These are phyloP conservation scores for Bipolaris victoriae DNA, from an alignment of 2,329 filamentous ascomycete genomes.

Conservation along the genomic window DNA sequence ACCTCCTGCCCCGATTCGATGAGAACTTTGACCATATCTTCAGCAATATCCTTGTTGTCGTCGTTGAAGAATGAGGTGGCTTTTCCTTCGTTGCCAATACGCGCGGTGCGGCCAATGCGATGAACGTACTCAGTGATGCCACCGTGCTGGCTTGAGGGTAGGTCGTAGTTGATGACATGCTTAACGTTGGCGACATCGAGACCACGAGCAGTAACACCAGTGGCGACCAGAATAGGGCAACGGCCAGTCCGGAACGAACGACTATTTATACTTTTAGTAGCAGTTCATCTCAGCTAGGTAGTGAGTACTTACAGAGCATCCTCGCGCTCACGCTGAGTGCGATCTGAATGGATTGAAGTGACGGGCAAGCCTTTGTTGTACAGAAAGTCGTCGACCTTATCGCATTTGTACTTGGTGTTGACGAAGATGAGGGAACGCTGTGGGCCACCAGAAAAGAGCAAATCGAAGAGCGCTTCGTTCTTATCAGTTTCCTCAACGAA, in stretches of 20 bases:
- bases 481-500: slow-evolving; percentile 71
- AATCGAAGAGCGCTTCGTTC: slow-evolving; percentile 71
- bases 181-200: slow-evolving; percentile 86
- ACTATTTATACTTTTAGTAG: slow-evolving; percentile 42
- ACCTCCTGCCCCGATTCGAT: slow-evolving; percentile 78
- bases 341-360: slow-evolving; percentile 86
- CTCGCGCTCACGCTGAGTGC: slow-evolving; percentile 89
- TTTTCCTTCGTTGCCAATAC: slow-evolving; percentile 84
- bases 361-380: slow-evolving; percentile 81
- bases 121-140: slow-evolving; percentile 94
- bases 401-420: slow-evolving; percentile 78
- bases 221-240: slow-evolving; percentile 82
- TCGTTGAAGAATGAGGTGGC: slow-evolving; percentile 91
- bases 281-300: neutral
- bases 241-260: slow-evolving; percentile 78
- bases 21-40: slow-evolving; percentile 78
- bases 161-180: slow-evolving; percentile 93
- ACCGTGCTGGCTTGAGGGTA: slow-evolving; percentile 76
- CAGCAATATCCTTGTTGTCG: slow-evolving; percentile 72
- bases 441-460: slow-evolving; percentile 73
- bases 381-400: slow-evolving; percentile 85
- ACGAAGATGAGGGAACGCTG: slow-evolving; percentile 88
- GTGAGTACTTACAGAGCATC: slow-evolving; percentile 71
- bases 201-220: slow-evolving; percentile 84
- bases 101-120: slow-evolving; percentile 92